Evolutionary conservation across 495 filamentous ascomycete genomes (phyloP).

Genomic region (Filosporella fistucella): DNA sequence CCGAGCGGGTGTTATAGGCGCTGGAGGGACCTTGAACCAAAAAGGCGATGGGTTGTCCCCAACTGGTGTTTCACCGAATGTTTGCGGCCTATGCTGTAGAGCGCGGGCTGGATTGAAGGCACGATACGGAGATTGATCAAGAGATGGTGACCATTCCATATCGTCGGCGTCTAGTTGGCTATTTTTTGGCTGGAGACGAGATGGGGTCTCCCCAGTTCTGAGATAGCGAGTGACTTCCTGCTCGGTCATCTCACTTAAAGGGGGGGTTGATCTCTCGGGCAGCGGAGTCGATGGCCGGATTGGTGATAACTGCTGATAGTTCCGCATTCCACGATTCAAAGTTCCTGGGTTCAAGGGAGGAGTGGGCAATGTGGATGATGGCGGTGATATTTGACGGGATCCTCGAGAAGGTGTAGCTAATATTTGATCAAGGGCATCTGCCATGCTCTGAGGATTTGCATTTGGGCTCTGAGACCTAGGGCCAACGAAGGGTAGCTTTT

Average conservation of each 20-base stretch:
- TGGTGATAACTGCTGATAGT: too few relatives aligned
- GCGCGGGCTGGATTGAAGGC: constrained; percentile 37
- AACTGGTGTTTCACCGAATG: constrained; percentile 53
- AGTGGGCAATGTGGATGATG: too few relatives aligned
- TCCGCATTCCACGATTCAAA: too few relatives aligned
- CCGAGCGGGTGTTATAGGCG: constrained; percentile 60
- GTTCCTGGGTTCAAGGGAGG: too few relatives aligned
- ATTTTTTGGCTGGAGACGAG: background rate
- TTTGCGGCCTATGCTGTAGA: constrained; percentile 38
- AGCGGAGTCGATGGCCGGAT: too few relatives aligned
- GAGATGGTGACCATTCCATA: constrained; percentile 84
- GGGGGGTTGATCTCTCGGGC: constrained; percentile 9
- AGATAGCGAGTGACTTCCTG: constrained; percentile 16
- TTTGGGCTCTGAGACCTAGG: constrained; percentile 6
- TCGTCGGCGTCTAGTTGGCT: constrained; percentile 38
- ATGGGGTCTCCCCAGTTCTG: constrained; percentile 16
- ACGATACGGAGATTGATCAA: constrained; percentile 42
- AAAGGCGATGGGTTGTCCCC: constrained; percentile 38
- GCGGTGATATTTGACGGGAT: too few relatives aligned
- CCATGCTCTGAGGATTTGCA: constrained; percentile 12
- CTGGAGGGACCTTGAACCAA: constrained; percentile 58
- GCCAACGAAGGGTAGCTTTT: constrained; percentile 6
- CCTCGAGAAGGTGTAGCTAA: constrained; percentile 35
- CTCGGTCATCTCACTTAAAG: background rate
- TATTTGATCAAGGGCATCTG: constrained; percentile 18